Evolutionary conservation across 371 early-diverging fungal species (phyloP), one percentile per base, ranked within the genome.

Genomic region (Mucor lusitanicus): DNA sequence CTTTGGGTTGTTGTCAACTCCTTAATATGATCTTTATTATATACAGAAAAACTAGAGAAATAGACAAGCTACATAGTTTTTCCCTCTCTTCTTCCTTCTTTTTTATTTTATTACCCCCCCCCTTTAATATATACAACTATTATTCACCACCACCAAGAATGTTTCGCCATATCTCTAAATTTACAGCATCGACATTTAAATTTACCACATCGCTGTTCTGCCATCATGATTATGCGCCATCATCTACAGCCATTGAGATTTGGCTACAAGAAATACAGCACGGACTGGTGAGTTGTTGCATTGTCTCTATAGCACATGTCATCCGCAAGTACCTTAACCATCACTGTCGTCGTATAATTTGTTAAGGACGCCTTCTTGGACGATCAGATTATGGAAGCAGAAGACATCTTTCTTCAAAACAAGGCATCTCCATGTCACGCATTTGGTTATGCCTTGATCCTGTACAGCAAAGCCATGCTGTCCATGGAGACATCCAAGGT

Each of bases 361-460:
- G n/a, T n/a, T n/a, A n/a, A 76, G 72, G 75, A 77, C 27, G 70
- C 75, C 6, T 46, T 77, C 25, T 64, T 74, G 7, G 61, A 77
- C 40, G 78, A 78, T 57, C 67, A 67, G 19, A 59, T 70, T 12
- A 57, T 64, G 23, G 56, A 54, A 9, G 70, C 75, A 8, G 68
- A 72, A 54, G 65, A 72, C 30, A 67, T 68, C 21, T 77, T 74
- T 48, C 25, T 27, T 6, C 32, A 28, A 28, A 55, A 55, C 35
- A 63, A 62, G 42, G 44, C 68, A 39, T 74, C 77, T 1, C 75
- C 78, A 15, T 73, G 73, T 44, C 75, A 75, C 61, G 73, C 73
- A 27, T 70, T 71, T 55, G 78, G 78, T 3, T 64, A 53, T 62
- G 75, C 76, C 33, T 37, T 78, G 7, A 11, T 78, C 25, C 54